phyloP scores from a whole-genome alignment of 345 rosid species.

The Eutrema heterophyllum region DNA sequence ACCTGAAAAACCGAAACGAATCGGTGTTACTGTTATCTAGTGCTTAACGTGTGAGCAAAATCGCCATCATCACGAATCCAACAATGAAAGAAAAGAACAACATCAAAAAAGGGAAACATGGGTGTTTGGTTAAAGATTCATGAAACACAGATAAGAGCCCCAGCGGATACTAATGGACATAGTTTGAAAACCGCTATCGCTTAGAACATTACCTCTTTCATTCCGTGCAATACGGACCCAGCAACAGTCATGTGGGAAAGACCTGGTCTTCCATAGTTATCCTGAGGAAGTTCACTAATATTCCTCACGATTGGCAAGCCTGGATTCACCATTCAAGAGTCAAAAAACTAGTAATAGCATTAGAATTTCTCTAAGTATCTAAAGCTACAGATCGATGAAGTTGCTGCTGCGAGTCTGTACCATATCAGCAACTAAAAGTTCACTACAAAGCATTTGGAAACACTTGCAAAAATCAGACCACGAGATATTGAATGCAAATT shows the following conservation, averaged over 20 bases:
- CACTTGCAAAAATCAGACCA: not conserved
- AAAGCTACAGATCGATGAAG: not conserved
- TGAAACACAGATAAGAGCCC: not conserved
- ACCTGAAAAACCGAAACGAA: constrained; percentile 40
- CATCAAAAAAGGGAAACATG: not conserved
- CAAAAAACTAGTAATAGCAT: not conserved
- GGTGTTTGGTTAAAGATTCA: not conserved
- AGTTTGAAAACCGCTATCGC: not conserved
- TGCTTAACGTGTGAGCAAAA: not conserved
- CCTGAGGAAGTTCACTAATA: constrained; percentile 64
- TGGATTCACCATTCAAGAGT: constrained; percentile 29
- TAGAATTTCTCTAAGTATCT: not conserved
- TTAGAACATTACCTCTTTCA: constrained; percentile 58
- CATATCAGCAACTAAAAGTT: not conserved
- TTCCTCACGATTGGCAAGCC: constrained; percentile 71
- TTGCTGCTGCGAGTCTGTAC: not conserved
- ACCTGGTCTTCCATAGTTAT: constrained; percentile 72
- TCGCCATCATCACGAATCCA: not conserved
- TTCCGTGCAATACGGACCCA: constrained; percentile 63
- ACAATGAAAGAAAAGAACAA: not conserved
- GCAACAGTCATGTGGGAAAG: constrained; percentile 76
- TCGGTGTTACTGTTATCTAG: not conserved
- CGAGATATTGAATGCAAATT: not conserved
- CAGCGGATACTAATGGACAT: not conserved
- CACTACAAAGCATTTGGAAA: not conserved